These are phyloP conservation scores for Claviceps africana DNA, from an alignment of 2,329 filamentous ascomycete genomes.

Conservation along the genomic window DNA sequence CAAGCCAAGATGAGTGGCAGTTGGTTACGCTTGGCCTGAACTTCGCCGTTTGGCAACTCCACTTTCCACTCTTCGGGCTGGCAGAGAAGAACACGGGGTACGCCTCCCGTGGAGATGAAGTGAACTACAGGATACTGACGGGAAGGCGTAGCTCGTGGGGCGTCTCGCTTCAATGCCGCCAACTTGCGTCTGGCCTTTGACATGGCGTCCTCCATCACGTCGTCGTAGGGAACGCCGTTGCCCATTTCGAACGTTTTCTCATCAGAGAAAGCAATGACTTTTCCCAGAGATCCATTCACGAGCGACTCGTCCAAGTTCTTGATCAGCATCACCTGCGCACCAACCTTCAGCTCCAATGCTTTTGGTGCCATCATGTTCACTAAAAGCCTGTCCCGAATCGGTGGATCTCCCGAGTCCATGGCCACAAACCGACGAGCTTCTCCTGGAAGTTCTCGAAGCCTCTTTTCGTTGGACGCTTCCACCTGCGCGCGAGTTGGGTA, in stretches of 20 bases:
- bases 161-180: slow-evolving; percentile 31
- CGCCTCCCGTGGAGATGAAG: slow-evolving; percentile 67
- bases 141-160: slow-evolving; percentile 30
- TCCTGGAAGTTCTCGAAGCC: slow-evolving; percentile 60
- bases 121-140: slow-evolving; percentile 69
- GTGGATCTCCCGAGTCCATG: slow-evolving; percentile 58
- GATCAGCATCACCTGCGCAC: slow-evolving; percentile 98
- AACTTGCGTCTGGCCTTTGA: slow-evolving; percentile 43
- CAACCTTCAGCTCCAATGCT: slow-evolving; percentile 66
- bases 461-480: slow-evolving; percentile 65
- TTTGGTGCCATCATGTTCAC: slow-evolving; percentile 89
- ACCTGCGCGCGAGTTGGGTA: slow-evolving; percentile 88
- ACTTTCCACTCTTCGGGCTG: slow-evolving; percentile 90
- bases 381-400: slow-evolving; percentile 62
- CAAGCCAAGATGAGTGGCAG: slow-evolving; percentile 86
- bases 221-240: slow-evolving; percentile 29
- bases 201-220: slow-evolving; percentile 25
- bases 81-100: slow-evolving; percentile 51
- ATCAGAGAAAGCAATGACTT: slow-evolving; percentile 41
- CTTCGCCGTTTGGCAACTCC: slow-evolving; percentile 85
- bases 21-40: slow-evolving; percentile 75
- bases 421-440: slow-evolving; percentile 56
- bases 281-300: slow-evolving; percentile 88
- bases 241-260: slow-evolving; percentile 25
- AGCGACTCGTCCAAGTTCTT: slow-evolving; percentile 93